phyloP scores from a whole-genome alignment of 2,329 filamentous ascomycete genomes.

The Phaeosphaeriaceae sp. region DNA sequence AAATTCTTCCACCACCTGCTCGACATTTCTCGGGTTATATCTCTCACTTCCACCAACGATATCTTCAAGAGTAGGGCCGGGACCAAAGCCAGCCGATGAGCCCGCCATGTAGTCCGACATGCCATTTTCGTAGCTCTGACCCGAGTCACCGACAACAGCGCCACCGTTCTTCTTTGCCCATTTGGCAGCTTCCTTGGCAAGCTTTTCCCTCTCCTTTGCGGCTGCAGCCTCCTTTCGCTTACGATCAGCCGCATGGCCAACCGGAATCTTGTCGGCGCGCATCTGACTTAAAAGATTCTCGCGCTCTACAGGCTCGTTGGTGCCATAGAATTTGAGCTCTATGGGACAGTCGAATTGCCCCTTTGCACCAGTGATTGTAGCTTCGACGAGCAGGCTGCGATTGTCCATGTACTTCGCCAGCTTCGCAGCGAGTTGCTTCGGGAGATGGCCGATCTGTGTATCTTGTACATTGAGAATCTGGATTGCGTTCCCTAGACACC shows the following conservation, averaged over 20 bases:
- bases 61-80: constrained; percentile 64
- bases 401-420: constrained; percentile 71
- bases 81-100: constrained; percentile 32
- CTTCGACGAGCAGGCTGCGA: constrained; percentile 69
- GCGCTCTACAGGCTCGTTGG: constrained; percentile 61
- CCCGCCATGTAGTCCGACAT: constrained; percentile 36
- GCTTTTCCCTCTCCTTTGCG: constrained; percentile 62
- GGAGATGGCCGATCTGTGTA: constrained; percentile 80
- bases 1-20: constrained; percentile 71
- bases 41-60: constrained; percentile 71
- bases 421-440: constrained; percentile 70
- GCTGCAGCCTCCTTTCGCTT: constrained; percentile 62
- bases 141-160: constrained; percentile 36
- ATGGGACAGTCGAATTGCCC: constrained; percentile 75
- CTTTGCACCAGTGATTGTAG: constrained; percentile 71
- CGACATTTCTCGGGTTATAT: constrained; percentile 70
- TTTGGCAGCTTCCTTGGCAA: constrained; percentile 46
- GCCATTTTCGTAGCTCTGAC: constrained; percentile 38
- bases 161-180: constrained; percentile 41
- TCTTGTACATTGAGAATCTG: constrained; percentile 78
- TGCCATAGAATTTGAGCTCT: constrained; percentile 72
- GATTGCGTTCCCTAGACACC: constrained; percentile 68
- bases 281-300: constrained; percentile 66
- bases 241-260: constrained; percentile 45
- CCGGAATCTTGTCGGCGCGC: constrained; percentile 69